Evolutionary conservation across 2,329 filamentous ascomycete genomes (phyloP).

Genomic region (Raffaelea deltoideospora): DNA sequence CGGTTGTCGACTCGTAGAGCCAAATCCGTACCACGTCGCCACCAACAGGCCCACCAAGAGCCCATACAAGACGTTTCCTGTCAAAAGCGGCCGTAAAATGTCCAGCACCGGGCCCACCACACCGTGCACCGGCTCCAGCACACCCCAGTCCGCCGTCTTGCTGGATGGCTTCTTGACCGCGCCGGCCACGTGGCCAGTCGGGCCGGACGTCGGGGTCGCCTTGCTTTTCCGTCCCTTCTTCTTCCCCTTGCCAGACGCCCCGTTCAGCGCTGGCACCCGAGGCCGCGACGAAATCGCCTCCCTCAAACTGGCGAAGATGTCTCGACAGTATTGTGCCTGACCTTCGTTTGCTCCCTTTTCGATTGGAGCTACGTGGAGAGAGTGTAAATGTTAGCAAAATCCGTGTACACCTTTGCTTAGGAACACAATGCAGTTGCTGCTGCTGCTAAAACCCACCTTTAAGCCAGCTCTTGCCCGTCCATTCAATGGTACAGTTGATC

Average conservation of each 20-base stretch:
- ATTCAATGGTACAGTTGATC: conserved; percentile 83
- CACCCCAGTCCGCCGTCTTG: conserved; percentile 51
- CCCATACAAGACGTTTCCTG: conserved; percentile 61
- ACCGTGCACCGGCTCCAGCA: conserved; percentile 62
- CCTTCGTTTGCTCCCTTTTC: conserved; percentile 92
- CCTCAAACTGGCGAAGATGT: conserved; percentile 61
- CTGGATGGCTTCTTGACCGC: conserved; percentile 25
- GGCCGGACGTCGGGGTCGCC: conserved; percentile 27
- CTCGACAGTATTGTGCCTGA: conserved; percentile 68
- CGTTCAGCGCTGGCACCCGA: conserved; percentile 30
- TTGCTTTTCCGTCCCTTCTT: conserved; percentile 42
- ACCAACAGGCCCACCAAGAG: conserved; percentile 60
- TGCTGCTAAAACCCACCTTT: conserved; percentile 56
- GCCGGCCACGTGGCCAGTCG: conserved; percentile 23
- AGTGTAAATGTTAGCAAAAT: background rate
- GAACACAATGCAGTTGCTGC: background rate
- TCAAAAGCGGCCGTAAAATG: conserved; percentile 55
- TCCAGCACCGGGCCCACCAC: conserved; percentile 56
- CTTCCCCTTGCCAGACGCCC: conserved; percentile 37
- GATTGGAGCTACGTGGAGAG: conserved; percentile 65
- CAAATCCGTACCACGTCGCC: conserved; percentile 57
- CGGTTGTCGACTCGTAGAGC: conserved; percentile 25
- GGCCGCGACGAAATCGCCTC: conserved; percentile 54
- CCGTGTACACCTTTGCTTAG: no score
- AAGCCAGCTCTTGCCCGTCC: conserved; percentile 96